These are phyloP conservation scores for Coemansia sp. DNA, from an alignment of 192 early-diverging fungal genomes.

Conservation along the genomic window DNA sequence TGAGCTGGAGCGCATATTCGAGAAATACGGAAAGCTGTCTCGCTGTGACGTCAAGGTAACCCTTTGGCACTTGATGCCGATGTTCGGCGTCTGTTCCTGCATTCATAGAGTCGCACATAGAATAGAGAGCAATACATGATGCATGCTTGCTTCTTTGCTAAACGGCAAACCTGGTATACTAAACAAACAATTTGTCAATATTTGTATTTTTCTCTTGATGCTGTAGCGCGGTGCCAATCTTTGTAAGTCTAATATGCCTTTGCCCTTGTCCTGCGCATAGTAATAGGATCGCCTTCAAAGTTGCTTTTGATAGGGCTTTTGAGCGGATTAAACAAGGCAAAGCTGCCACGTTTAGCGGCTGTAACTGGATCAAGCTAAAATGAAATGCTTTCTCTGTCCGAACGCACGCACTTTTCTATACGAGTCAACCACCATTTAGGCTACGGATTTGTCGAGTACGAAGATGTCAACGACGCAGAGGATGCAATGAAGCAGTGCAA, in stretches of 20 bases:
- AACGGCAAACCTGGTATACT: not conserved
- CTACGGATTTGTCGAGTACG: constrained; percentile 46
- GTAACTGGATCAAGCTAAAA: not conserved
- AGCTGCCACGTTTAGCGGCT: too few relatives aligned
- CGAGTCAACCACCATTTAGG: constrained; percentile 12
- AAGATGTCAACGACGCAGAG: constrained; percentile 7
- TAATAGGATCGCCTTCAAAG: too few relatives aligned
- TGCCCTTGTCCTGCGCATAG: too few relatives aligned
- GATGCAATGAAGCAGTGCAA: constrained; percentile 32
- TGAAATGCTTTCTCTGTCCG: not conserved
- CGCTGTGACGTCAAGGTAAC: constrained; percentile 48
- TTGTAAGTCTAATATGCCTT: constrained; percentile 19
- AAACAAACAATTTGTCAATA: not conserved
- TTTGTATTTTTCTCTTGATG: not conserved
- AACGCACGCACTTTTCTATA: too few relatives aligned
- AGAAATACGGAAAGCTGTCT: constrained; percentile 35
- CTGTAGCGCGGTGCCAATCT: constrained; percentile 31
- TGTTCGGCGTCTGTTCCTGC: too few relatives aligned
- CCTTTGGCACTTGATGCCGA: too few relatives aligned
- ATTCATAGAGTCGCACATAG: too few relatives aligned
- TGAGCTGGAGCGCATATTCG: constrained; percentile 37
- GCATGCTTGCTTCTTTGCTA: not conserved
- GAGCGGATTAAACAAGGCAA: too few relatives aligned
- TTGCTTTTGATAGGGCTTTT: too few relatives aligned
- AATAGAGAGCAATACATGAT: too few relatives aligned